Conservation (phyloP, 192 early-diverging fungal genomes). For the Coemansia erecta region DNA sequence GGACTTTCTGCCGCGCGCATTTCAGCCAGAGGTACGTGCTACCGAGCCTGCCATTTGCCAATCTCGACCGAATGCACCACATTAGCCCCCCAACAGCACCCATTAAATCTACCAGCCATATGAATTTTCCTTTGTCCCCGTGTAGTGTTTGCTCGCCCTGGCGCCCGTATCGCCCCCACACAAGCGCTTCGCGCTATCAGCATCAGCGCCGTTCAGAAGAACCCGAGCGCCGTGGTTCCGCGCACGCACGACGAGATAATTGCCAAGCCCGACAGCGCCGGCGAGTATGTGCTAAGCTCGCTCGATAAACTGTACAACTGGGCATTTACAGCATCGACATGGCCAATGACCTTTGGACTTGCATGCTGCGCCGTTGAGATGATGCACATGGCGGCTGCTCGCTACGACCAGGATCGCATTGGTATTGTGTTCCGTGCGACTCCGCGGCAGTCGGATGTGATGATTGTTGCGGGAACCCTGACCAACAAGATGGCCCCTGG, state of each 20-base stretch:
- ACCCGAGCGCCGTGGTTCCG: slow-evolving; percentile 38
- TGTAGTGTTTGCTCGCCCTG: slow-evolving; percentile 27
- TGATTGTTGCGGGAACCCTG: slow-evolving; percentile 98
- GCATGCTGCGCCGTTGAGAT: slow-evolving; percentile 98
- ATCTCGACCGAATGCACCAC: neutral
- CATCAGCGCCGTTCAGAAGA: slow-evolving; percentile 9
- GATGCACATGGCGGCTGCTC: slow-evolving; percentile 96
- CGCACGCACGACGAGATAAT: slow-evolving; percentile 53
- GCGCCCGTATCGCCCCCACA: neutral
- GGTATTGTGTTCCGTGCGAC: slow-evolving; percentile 97
- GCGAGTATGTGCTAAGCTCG: slow-evolving; percentile 82
- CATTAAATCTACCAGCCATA: neutral
- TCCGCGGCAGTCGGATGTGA: slow-evolving; percentile 96
- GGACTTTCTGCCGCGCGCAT: slow-evolving; percentile 9
- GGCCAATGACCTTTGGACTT: slow-evolving; percentile 88
- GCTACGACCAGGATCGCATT: slow-evolving; percentile 97
- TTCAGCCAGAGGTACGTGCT: slow-evolving; percentile 9
- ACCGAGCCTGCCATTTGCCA: neutral
- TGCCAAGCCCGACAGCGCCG: slow-evolving; percentile 48
- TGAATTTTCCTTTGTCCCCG: neutral
- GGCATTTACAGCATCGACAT: slow-evolving; percentile 88
- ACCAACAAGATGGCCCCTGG: slow-evolving; percentile 99
- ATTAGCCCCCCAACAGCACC: neutral
- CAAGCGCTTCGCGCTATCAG: slow-evolving; percentile 10
- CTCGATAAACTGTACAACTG: slow-evolving; percentile 92